These are phyloP conservation scores for Diaporthe eres DNA, from an alignment of 2,329 filamentous ascomycete genomes.

Conservation along the genomic window DNA sequence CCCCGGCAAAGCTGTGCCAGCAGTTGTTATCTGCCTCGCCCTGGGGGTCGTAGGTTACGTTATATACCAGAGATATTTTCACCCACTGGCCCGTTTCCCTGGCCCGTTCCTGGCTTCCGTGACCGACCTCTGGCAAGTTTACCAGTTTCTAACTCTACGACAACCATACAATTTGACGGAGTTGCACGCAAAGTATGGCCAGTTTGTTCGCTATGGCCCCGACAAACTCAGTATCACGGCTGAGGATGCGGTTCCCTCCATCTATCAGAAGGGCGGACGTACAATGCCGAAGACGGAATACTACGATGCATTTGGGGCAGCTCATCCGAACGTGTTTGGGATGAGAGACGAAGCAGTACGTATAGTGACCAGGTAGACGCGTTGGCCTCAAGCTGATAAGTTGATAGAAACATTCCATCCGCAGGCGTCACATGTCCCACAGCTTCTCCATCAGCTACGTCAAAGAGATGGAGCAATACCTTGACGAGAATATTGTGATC, in stretches of 20 bases:
- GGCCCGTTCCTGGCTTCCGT: slow-evolving; percentile 50
- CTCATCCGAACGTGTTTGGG: slow-evolving; percentile 52
- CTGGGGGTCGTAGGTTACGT: not conserved
- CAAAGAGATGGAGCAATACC: slow-evolving; percentile 53
- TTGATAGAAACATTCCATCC: slow-evolving; percentile 42
- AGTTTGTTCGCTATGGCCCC: slow-evolving; percentile 49
- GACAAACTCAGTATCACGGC: slow-evolving; percentile 50
- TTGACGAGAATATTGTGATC: slow-evolving; percentile 38
- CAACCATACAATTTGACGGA: slow-evolving; percentile 41
- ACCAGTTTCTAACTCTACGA: slow-evolving; percentile 47
- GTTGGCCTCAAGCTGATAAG: not conserved
- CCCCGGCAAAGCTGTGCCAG: not conserved
- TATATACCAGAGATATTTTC: slow-evolving; percentile 40
- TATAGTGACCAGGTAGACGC: not conserved
- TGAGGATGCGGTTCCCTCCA: slow-evolving; percentile 47
- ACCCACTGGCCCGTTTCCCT: slow-evolving; percentile 50
- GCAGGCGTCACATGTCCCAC: slow-evolving; percentile 50
- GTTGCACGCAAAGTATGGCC: slow-evolving; percentile 46
- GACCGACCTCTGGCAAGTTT: slow-evolving; percentile 51
- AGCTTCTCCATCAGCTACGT: slow-evolving; percentile 51
- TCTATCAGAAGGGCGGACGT: slow-evolving; percentile 49
- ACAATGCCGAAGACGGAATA: slow-evolving; percentile 53
- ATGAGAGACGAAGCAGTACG: slow-evolving; percentile 40
- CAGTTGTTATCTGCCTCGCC: not conserved
- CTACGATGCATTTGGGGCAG: slow-evolving; percentile 51